Evolutionary conservation across 2,329 filamentous ascomycete species (phyloP), one percentile per base, ranked within the genome.

Genomic region (Lasiodiplodia sp.): DNA sequence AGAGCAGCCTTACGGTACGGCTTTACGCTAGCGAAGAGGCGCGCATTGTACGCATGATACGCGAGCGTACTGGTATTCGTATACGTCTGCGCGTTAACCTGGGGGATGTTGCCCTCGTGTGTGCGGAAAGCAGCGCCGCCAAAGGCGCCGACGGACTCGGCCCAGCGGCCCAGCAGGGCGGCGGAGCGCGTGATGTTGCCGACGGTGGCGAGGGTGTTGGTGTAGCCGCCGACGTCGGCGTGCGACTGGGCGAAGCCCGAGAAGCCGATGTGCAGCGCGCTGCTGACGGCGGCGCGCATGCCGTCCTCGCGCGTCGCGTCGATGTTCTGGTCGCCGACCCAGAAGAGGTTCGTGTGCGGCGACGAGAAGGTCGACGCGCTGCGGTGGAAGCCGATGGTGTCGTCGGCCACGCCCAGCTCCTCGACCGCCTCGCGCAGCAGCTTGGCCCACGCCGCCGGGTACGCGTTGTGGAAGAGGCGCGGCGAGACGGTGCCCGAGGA

Each of bases 41-140:
- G 73, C 0, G 77, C 74, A 40, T 78, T 79, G 71, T 80, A 79
- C 2, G 75, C 75, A 64, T 76, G 76, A 69, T 78, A 80, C 2
- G 71, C 71, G 66, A 79, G 78, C 0, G 78, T 68, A 0, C 76
- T 74, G 2, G 70, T 69, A 66, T 80, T 80, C 67, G 73, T 75
- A 70, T 80, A 80, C 73, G 79, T 78, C 58, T 80, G 78, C 0
- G 78, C 73, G 58, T 80, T 80, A 34, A 79, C 74, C 16, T 72
- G 64, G 1, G 78, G 78, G 2, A 80, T 76, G 71, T 79, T 80
- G 12, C 78, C 78, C 70, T 80, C 78, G 70, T 80, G 78, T 3
- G 75, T 76, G n/a, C 78, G 74, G 71, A 80, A 79, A 11, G 77
- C 77, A 0, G 72, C 71, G 56, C 76, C 78, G 47, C 72, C 74